Percentiles rank a stretch among this genome's conserved stretches.
Evolutionary conservation across 192 early-diverging fungal genomes (phyloP).

Genomic region (Dispira parvispora): DNA sequence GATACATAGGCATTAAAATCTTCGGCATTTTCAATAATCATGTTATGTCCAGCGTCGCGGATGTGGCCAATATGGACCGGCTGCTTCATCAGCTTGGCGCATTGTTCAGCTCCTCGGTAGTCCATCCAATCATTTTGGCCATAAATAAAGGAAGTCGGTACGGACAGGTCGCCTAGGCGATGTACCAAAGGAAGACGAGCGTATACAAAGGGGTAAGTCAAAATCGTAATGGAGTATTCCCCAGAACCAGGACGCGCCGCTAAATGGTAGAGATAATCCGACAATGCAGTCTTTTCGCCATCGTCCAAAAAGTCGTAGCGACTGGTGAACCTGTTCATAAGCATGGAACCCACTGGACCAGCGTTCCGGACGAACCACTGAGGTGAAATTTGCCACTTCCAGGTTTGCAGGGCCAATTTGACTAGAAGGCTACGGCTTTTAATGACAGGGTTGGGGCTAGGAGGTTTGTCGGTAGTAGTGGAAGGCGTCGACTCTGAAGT

Average conservation of each 20-base stretch:
- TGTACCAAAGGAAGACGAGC: conserved; percentile 57
- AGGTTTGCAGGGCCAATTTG: conserved; percentile 30
- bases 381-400: conserved; percentile 67
- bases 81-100: conserved; percentile 35
- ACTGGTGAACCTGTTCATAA: conserved; percentile 35
- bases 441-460: conserved; percentile 15
- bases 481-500: not conserved
- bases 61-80: conserved; percentile 29
- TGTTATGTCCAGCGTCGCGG: conserved; percentile 57
- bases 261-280: conserved; percentile 73
- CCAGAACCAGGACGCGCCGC: conserved; percentile 58
- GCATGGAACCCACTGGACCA: conserved; percentile 58
- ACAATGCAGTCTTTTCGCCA: conserved; percentile 44
- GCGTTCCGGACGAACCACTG: conserved; percentile 54
- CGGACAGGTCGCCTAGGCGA: conserved; percentile 34
- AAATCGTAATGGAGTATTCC: conserved; percentile 60
- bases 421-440: conserved; percentile 18
- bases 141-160: conserved; percentile 68
- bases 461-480: conserved; percentile 7
- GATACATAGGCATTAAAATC: conserved; percentile 48
- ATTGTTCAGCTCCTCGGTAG: conserved; percentile 45
- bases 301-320: conserved; percentile 48
- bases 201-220: conserved; percentile 68
- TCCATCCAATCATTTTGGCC: conserved; percentile 88
- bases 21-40: conserved; percentile 70